A percentile compares a stretch with the other conserved stretches of the same genome.
Conservation (phyloP, 2,329 filamentous ascomycete species). For the Aureobasidium sp. region DNA sequence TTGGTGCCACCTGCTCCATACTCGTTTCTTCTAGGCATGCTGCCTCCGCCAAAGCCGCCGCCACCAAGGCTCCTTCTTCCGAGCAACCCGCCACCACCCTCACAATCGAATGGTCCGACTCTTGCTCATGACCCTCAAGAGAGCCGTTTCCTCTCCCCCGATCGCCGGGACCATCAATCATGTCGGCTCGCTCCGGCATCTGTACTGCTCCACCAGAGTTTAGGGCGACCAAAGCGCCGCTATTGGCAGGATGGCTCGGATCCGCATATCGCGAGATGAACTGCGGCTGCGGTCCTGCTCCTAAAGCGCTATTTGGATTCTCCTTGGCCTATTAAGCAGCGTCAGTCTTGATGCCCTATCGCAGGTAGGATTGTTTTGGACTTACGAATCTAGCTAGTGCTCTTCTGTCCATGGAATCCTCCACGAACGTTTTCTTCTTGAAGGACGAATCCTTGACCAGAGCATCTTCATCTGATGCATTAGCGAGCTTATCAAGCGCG, state of each 20-base stretch:
- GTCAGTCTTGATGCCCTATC: not conserved
- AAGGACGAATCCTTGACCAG: slow-evolving; percentile 22
- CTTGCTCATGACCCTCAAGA: not conserved
- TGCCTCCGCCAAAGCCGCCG: no score
- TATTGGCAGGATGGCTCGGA: slow-evolving; percentile 46
- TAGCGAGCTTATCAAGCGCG: slow-evolving; percentile 30
- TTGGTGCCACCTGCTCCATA: no score
- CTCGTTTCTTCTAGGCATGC: no score
- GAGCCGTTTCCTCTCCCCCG: not conserved
- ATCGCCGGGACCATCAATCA: not conserved
- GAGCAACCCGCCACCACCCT: not conserved
- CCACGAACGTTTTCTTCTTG: slow-evolving; percentile 35
- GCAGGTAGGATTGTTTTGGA: not conserved
- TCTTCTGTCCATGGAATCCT: slow-evolving; percentile 44
- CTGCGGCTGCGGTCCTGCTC: slow-evolving; percentile 35
- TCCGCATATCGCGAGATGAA: slow-evolving; percentile 44
- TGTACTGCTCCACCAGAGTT: slow-evolving; percentile 40
- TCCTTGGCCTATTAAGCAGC: not conserved
- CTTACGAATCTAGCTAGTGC: slow-evolving; percentile 41
- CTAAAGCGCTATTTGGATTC: not conserved
- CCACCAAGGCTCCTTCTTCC: no score
- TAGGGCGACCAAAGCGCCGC: slow-evolving; percentile 41
- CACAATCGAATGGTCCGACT: not conserved
- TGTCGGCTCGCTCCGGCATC: not conserved
- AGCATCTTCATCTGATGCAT: slow-evolving; percentile 9